Evolutionary conservation across 1,139 yeast species (phyloP).

Genomic region (Geotrichum cucujoidarum): DNA sequence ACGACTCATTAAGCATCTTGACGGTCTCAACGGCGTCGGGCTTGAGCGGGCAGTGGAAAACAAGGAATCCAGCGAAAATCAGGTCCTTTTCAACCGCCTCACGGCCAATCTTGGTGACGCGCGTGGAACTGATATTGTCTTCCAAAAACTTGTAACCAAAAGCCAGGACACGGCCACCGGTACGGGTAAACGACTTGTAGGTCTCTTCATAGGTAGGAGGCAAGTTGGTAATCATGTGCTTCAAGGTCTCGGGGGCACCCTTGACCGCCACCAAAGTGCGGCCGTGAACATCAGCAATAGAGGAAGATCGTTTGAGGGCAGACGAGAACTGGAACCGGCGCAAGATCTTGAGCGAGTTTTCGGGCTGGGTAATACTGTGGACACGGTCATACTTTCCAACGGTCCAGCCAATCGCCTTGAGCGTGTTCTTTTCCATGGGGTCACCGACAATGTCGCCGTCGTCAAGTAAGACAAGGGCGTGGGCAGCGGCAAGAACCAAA

Average conservation of each 20-base stretch:
- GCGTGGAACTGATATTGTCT: constrained; percentile 45
- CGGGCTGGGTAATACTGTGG: constrained; percentile 24
- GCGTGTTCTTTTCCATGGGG: constrained; percentile 97
- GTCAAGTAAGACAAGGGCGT: constrained; percentile 87
- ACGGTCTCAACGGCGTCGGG: constrained; percentile 87
- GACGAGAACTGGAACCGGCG: constrained; percentile 98
- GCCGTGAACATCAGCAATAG: constrained; percentile 62
- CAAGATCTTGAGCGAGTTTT: constrained; percentile 57
- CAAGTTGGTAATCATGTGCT: constrained; percentile 62
- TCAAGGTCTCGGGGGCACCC: constrained; percentile 99
- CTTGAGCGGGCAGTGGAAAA: constrained; percentile 96
- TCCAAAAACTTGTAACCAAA: constrained; percentile 77
- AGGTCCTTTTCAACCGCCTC: constrained; percentile 70
- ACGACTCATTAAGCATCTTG: constrained; percentile 87
- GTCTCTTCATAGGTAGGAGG: constrained; percentile 82
- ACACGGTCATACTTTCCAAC: constrained; percentile 65
- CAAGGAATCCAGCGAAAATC: constrained; percentile 85
- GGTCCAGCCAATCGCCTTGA: constrained; percentile 81
- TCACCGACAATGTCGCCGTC: constrained; percentile 98
- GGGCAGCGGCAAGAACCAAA: constrained; percentile 86
- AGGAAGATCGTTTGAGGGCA: constrained; percentile 90
- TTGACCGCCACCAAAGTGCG: constrained; percentile 76
- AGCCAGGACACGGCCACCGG: constrained; percentile 95
- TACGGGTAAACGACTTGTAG: constrained; percentile 85
- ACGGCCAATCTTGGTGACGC: constrained; percentile 58